Evolutionary conservation across 2,329 filamentous ascomycete genomes (phyloP).

Genomic region (Alternaria alternata): DNA sequence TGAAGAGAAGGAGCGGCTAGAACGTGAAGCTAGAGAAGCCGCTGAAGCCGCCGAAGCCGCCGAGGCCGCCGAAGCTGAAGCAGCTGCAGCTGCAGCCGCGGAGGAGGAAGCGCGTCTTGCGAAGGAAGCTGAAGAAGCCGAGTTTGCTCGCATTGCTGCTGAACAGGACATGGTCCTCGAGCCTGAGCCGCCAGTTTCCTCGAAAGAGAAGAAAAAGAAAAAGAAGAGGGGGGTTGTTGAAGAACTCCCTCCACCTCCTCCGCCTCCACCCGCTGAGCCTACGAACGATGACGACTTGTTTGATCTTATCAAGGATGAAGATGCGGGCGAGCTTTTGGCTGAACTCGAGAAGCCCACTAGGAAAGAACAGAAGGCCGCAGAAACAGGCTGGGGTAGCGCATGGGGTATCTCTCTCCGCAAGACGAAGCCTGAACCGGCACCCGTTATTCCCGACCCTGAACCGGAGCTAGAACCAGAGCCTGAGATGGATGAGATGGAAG

Average conservation of each 20-base stretch:
- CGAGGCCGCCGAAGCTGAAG: conserved; percentile 38
- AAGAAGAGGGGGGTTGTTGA: conserved; percentile 40
- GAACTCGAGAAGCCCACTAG: conserved; percentile 48
- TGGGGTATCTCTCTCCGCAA: conserved; percentile 57
- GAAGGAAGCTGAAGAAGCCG: conserved; percentile 41
- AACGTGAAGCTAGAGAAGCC: conserved; percentile 34
- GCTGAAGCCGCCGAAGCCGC: conserved; percentile 25
- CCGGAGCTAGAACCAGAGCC: conserved; percentile 22
- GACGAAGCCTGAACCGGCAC: conserved; percentile 53
- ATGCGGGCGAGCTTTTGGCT: conserved; percentile 43
- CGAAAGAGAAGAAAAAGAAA: conserved; percentile 50
- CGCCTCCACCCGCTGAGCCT: conserved; percentile 23
- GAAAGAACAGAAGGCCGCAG: conserved; percentile 31
- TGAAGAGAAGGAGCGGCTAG: conserved; percentile 43
- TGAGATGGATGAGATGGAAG: conserved; percentile 8
- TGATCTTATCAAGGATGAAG: conserved; percentile 45
- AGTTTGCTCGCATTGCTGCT: conserved; percentile 48
- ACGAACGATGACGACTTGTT: conserved; percentile 42
- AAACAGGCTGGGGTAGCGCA: conserved; percentile 50
- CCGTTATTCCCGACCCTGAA: conserved; percentile 9
- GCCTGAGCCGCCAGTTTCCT: conserved; percentile 17
- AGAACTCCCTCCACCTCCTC: conserved; percentile 22
- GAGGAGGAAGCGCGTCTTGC: conserved; percentile 46
- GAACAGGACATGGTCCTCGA: conserved; percentile 38
- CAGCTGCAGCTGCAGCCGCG: conserved; percentile 42